These are phyloP conservation scores for Spathaspora boniae DNA, from an alignment of 805 yeast species.

Conservation along the genomic window DNA sequence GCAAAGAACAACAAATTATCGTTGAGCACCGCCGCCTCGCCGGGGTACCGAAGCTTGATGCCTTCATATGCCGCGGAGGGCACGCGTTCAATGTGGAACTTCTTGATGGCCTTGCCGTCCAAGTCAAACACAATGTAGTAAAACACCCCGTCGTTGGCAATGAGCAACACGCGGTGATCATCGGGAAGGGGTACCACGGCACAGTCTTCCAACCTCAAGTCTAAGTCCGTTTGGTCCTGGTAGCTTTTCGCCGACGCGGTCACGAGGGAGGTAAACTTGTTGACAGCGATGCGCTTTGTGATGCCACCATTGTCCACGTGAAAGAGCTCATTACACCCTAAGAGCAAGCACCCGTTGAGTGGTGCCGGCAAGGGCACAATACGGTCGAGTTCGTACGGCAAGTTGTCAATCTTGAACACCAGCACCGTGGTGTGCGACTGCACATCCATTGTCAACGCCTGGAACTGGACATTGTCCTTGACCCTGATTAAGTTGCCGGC, in stretches of 20 bases:
- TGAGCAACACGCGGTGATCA: constrained; percentile 31
- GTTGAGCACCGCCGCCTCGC: constrained; percentile 39
- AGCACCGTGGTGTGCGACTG: constrained; percentile 56
- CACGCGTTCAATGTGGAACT: constrained; percentile 28
- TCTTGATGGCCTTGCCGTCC: constrained; percentile 42
- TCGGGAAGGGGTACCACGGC: constrained; percentile 31
- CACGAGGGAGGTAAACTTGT: constrained; percentile 44
- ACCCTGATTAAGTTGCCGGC: constrained; percentile 63
- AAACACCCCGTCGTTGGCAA: constrained; percentile 31
- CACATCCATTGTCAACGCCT: constrained; percentile 68
- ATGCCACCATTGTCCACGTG: constrained; percentile 81
- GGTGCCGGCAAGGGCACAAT: constrained; percentile 64
- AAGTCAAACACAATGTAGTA: constrained; percentile 34
- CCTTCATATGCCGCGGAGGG: constrained; percentile 25
- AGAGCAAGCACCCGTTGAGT: constrained; percentile 60
- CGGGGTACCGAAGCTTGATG: constrained; percentile 35
- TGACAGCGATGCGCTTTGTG: constrained; percentile 58
- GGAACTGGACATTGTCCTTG: constrained; percentile 60
- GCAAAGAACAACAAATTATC: constrained; percentile 55
- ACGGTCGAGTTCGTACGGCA: constrained; percentile 73
- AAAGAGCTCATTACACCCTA: constrained; percentile 75
- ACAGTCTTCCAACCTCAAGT: constrained; percentile 55
- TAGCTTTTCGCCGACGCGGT: constrained; percentile 35
- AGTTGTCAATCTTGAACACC: constrained; percentile 56
- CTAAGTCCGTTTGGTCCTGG: constrained; percentile 47